Base-by-base conservation (phyloP, 805 yeast genomes). In the Saccharomycopsis fermentans region DNA sequence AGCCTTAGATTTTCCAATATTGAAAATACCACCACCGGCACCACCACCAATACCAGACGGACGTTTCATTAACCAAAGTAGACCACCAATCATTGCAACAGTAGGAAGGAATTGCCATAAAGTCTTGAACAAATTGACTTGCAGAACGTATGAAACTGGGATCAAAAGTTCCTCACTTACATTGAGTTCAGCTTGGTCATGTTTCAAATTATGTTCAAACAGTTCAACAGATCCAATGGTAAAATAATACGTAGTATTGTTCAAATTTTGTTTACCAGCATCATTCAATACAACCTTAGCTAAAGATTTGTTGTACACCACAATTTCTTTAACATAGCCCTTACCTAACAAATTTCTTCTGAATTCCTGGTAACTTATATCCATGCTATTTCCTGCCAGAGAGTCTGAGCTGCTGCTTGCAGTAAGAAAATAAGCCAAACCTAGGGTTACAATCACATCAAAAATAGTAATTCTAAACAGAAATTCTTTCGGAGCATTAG, bases 361-460 rank as follows among this genome's bases (percentile, higher is more conserved):
- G 74, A 94, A 92, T 67, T 92, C 96, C 73, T 94, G 98, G 86
- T 90, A 94, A 1, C 97, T 83, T 60, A 92, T 76, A 67, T 88
- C 90, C 43, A 24, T 52, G 16, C 26, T 39, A 12, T 48, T 35
- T 2, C 32, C 54, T 51, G 36, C 8, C 29, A 17, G 8, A 2
- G 32, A 24, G 8, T 17, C 36, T 14, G 40, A n/a, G 11, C 34
- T 16, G 11, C 50, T 27, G 27, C 19, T 19, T 17, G 55, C 47
- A 14, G 50, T 48, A 4, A 51, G 37, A 26, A 50, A 58, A 34
- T 58, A 54, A 3, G 55, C 40, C 4, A 56, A 37, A 6, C 51
- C 62, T 21, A 57, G 32, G 1, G 62, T 59, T 11, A 56, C 43
- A 47, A 54, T 8, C 6, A 59, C 24, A 43, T 59, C 62, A 50